phyloP scores from a whole-genome alignment of 2,329 filamentous ascomycete genomes.

The Alternaria metachromatica region DNA sequence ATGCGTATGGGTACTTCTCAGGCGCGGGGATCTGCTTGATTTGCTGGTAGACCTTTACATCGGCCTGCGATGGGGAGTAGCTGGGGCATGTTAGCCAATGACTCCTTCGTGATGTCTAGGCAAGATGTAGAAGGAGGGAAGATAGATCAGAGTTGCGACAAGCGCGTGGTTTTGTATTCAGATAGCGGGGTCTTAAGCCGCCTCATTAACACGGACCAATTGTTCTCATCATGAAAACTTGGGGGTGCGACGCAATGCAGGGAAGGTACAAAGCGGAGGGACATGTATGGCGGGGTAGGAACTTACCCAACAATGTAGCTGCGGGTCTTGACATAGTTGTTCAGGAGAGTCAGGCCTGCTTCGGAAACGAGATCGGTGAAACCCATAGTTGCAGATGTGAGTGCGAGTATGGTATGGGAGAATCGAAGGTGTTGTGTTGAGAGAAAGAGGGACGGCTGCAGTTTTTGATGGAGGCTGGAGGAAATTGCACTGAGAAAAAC shows the following conservation, averaged over 20 bases:
- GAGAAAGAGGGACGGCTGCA: slow-evolving; percentile 17
- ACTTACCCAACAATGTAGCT: slow-evolving; percentile 86
- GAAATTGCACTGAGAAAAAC: slow-evolving; percentile 26
- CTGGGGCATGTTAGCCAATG: slow-evolving; percentile 50
- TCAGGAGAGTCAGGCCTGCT: slow-evolving; percentile 71
- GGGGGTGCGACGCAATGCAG: slow-evolving; percentile 28
- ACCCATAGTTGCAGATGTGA: slow-evolving; percentile 62
- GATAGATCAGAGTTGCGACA: slow-evolving; percentile 73
- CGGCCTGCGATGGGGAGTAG: slow-evolving; percentile 83
- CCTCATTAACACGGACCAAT: slow-evolving; percentile 97
- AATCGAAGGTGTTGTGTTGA: slow-evolving; percentile 22
- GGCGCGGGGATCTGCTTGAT: slow-evolving; percentile 76
- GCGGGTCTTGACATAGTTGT: slow-evolving; percentile 75
- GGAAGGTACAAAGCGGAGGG: slow-evolving; percentile 22
- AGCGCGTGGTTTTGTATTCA: slow-evolving; percentile 79
- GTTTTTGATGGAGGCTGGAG: slow-evolving; percentile 28
- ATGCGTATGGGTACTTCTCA: slow-evolving; percentile 89
- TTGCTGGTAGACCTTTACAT: slow-evolving; percentile 94
- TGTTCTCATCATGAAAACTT: slow-evolving; percentile 74
- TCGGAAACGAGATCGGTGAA: slow-evolving; percentile 73
- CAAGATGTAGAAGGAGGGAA: slow-evolving; percentile 20
- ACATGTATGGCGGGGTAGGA: slow-evolving; percentile 37
- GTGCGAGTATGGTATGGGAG: slow-evolving; percentile 16
- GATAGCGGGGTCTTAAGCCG: slow-evolving; percentile 87
- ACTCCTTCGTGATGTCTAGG: slow-evolving; percentile 15